phyloP scores from a whole-genome alignment of 1,139 yeast genomes.

The Candida labiduridarum region DNA sequence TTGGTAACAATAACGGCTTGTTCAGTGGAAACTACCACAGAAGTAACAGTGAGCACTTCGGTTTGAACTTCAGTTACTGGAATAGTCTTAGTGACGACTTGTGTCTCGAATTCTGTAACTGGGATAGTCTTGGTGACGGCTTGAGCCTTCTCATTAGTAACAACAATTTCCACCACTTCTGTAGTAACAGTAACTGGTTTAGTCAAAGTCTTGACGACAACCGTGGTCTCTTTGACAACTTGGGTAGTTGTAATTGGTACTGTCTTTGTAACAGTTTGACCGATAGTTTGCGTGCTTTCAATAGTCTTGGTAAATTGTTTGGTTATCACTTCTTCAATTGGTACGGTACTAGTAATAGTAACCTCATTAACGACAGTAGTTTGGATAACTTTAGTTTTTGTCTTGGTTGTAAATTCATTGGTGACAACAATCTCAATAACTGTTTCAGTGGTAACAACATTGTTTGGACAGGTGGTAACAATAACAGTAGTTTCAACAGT shows the following conservation, averaged over 20 bases:
- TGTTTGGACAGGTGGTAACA: slow-evolving; percentile 2
- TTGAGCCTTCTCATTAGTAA: too few relatives aligned
- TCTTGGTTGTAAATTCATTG: neutral
- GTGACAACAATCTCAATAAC: neutral
- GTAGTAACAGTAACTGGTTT: too few relatives aligned
- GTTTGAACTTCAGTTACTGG: too few relatives aligned
- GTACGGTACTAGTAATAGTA: neutral
- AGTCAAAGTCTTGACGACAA: neutral
- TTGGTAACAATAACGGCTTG: too few relatives aligned
- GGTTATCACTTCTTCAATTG: slow-evolving; percentile 2
- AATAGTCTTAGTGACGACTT: too few relatives aligned
- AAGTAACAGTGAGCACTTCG: too few relatives aligned
- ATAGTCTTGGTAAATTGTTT: neutral
- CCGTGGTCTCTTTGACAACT: neutral
- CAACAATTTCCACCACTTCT: too few relatives aligned
- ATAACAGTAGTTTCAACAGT: neutral
- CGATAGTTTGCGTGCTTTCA: neutral
- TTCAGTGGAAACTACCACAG: too few relatives aligned
- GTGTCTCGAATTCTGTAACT: too few relatives aligned
- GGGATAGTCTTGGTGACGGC: too few relatives aligned
- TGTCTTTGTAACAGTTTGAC: neutral
- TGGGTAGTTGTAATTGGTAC: neutral
- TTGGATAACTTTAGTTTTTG: slow-evolving; percentile 1
- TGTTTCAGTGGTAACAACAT: slow-evolving; percentile 2
- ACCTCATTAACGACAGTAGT: slow-evolving; percentile 1